These are phyloP conservation scores for Ophioceras dolichostomum DNA, from an alignment of 2,329 filamentous ascomycete genomes.

Conservation along the genomic window DNA sequence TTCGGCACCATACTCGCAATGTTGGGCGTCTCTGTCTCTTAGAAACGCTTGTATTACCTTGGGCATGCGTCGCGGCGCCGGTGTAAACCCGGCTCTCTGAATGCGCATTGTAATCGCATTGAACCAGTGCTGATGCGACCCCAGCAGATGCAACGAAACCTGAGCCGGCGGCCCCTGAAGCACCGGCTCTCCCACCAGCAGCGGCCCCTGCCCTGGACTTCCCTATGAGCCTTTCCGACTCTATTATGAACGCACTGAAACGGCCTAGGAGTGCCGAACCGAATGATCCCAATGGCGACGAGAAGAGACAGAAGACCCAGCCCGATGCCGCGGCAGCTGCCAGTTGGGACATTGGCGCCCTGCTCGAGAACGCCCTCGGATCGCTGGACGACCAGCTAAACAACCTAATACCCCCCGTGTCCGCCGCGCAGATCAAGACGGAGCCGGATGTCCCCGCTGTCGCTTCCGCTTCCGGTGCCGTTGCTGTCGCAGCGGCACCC, in stretches of 20 bases:
- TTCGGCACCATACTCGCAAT: too few relatives aligned
- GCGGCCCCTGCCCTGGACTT: background rate
- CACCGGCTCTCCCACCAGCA: conserved; percentile 1
- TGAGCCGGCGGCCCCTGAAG: background rate
- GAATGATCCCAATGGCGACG: conserved; percentile 1
- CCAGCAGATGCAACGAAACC: conserved; percentile 1
- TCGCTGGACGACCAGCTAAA: conserved; percentile 9
- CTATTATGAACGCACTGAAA: conserved; percentile 10
- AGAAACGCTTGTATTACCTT: too few relatives aligned
- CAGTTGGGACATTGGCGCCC: conserved; percentile 14
- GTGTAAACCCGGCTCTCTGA: too few relatives aligned
- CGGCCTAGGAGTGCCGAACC: conserved; percentile 10
- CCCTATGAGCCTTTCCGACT: conserved; percentile 2
- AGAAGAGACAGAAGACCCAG: conserved; percentile 14
- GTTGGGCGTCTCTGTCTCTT: too few relatives aligned
- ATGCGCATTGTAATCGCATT: too few relatives aligned
- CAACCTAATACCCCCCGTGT: background rate
- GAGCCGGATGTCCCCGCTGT: conserved; percentile 2
- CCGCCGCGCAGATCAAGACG: conserved; percentile 3
- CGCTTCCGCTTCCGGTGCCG: too few relatives aligned
- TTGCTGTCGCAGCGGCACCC: too few relatives aligned
- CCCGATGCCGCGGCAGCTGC: conserved; percentile 1
- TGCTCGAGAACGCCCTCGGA: conserved; percentile 17
- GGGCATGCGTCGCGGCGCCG: too few relatives aligned
- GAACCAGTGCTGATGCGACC: too few relatives aligned